Conservation (phyloP, 139 green algal genomes). For the Trebouxia sp. region DNA sequence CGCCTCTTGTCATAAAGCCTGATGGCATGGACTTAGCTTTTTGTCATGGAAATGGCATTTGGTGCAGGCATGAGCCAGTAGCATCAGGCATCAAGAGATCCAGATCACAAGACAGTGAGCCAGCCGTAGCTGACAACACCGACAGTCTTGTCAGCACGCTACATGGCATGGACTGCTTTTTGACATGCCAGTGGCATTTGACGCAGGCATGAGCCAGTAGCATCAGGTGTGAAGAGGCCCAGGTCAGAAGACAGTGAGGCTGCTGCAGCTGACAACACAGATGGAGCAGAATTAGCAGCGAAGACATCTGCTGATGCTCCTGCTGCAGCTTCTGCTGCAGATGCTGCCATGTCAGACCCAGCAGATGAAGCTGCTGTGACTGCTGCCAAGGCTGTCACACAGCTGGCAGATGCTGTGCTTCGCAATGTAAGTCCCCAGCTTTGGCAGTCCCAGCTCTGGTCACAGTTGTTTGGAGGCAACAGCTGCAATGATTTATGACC, state of each 20-base stretch:
- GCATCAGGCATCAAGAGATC: not conserved
- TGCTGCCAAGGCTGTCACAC: not conserved
- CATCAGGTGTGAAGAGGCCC: not conserved
- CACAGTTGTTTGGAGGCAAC: too few species aligned
- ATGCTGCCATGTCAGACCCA: slow-evolving; percentile 25
- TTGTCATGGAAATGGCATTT: not conserved
- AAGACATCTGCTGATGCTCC: slow-evolving; percentile 13
- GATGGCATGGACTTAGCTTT: not conserved
- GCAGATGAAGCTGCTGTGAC: not conserved
- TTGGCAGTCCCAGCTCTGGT: not conserved
- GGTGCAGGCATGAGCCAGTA: not conserved
- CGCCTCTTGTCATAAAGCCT: too few species aligned
- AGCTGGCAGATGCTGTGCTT: not conserved
- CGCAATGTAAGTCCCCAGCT: not conserved
- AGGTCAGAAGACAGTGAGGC: not conserved
- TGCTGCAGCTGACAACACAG: not conserved
- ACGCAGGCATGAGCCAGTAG: not conserved
- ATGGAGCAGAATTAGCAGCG: not conserved
- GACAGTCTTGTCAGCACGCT: too few species aligned
- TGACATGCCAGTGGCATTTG: not conserved
- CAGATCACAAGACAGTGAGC: too few species aligned
- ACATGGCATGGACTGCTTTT: not conserved
- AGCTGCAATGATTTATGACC: too few species aligned
- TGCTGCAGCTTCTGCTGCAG: slow-evolving; percentile 40
- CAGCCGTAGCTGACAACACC: not conserved